Conservation (phyloP, 768 basidiomycete species). For the Suillus placidus region DNA sequence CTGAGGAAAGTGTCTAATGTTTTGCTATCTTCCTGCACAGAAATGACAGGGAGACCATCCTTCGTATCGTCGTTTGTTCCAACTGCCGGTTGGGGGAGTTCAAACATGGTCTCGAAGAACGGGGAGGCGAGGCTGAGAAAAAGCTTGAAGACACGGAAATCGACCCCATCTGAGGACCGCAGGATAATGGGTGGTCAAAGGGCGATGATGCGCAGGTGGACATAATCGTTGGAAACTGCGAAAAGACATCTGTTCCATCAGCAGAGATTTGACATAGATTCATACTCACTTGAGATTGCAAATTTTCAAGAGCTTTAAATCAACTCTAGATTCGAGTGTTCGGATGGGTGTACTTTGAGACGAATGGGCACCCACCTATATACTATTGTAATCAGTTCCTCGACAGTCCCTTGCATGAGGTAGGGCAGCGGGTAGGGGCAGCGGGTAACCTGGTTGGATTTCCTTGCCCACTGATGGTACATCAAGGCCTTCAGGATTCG, state of each 20-base stretch:
- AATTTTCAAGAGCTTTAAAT: neutral
- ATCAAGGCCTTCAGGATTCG: neutral
- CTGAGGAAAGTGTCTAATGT: constrained; percentile 22
- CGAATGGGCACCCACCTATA: neutral
- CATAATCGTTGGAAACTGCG: neutral
- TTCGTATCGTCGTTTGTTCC: constrained; percentile 1
- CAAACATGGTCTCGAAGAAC: neutral
- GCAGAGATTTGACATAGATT: neutral
- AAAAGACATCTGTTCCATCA: neutral
- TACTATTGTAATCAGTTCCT: neutral
- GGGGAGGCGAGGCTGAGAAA: constrained; percentile 31
- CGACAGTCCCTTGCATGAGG: neutral
- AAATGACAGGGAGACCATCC: constrained; percentile 4
- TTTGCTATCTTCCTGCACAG: constrained; percentile 15
- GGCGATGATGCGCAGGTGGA: constrained; percentile 13
- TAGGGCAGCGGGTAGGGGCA: neutral
- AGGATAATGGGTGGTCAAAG: constrained; percentile 17
- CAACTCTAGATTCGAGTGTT: neutral
- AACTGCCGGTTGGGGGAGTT: constrained; percentile 2
- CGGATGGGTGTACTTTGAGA: neutral
- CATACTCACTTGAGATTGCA: neutral
- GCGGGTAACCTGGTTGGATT: neutral
- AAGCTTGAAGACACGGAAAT: constrained; percentile 26
- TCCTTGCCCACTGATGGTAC: neutral
- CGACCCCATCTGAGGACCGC: constrained; percentile 17